Evolutionary conservation across 176 grass and related monocot species (phyloP).

Genomic region (Bolboschoenus planiculmis): DNA sequence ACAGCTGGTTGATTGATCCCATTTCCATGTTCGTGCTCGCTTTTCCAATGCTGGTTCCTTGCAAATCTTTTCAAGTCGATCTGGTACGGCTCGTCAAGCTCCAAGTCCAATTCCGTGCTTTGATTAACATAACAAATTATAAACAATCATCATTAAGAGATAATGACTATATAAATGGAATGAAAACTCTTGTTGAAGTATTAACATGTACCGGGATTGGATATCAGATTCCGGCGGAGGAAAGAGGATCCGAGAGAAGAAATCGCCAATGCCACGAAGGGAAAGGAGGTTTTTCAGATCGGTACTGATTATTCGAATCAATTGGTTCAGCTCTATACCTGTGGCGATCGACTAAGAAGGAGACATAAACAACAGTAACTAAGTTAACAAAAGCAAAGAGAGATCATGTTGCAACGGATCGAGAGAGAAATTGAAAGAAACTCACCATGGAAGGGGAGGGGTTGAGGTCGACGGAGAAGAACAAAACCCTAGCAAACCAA

Average conservation of each 20-base stretch:
- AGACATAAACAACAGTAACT: neutral
- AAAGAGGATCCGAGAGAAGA: constrained; percentile 32
- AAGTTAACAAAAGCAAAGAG: neutral
- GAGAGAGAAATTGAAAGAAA: neutral
- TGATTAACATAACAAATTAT: neutral
- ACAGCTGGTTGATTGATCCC: constrained; percentile 32
- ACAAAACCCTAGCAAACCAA: constrained; percentile 1
- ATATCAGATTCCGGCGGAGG: constrained; percentile 8
- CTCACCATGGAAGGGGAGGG: constrained; percentile 16
- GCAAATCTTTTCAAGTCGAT: constrained; percentile 18
- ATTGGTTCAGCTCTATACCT: constrained; percentile 21
- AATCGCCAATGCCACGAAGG: constrained; percentile 19
- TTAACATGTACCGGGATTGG: constrained; percentile 7
- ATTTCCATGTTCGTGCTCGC: neutral
- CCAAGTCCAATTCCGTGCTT: constrained; percentile 4
- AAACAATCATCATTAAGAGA: neutral
- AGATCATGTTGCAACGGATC: neutral
- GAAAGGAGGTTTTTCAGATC: constrained; percentile 20
- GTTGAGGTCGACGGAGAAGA: neutral
- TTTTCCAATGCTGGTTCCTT: neutral
- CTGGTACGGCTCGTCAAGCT: constrained; percentile 20
- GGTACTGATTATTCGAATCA: constrained; percentile 2
- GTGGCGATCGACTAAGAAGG: constrained; percentile 25
- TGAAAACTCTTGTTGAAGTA: neutral
- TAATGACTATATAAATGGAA: neutral